These are phyloP conservation scores for Pseudonitzschia delicatissima DNA, from an alignment of 108 stramenopile genomes.

Conservation along the genomic window DNA sequence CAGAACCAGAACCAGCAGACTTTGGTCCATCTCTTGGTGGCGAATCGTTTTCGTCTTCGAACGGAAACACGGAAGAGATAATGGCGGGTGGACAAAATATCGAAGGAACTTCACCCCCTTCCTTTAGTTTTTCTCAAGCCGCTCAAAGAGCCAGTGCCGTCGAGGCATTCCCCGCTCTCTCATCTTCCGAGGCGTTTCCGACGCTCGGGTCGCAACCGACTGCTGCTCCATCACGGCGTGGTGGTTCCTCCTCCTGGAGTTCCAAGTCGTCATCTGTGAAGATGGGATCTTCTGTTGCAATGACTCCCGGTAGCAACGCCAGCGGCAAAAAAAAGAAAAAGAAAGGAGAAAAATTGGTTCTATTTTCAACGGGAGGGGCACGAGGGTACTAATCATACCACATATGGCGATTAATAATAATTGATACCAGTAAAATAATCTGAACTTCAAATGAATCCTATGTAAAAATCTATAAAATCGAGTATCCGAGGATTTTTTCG, in stretches of 20 bases:
- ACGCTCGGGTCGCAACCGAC: neutral
- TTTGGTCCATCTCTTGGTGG: slow-evolving; percentile 7
- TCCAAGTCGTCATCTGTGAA: neutral
- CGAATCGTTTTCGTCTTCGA: too few species aligned
- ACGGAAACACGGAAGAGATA: neutral
- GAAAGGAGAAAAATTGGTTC: slow-evolving; percentile 32
- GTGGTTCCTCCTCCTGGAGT: neutral
- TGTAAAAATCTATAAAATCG: too few species aligned
- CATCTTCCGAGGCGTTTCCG: slow-evolving; percentile 12
- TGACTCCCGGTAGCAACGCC: neutral
- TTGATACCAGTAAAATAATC: neutral
- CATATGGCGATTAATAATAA: neutral
- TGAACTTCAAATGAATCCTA: too few species aligned
- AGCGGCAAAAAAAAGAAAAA: slow-evolving; percentile 22
- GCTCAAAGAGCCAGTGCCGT: slow-evolving; percentile 2
- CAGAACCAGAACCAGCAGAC: neutral
- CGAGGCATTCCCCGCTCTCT: slow-evolving; percentile 7
- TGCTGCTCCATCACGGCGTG: neutral
- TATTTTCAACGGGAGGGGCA: slow-evolving; percentile 41
- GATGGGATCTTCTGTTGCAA: neutral
- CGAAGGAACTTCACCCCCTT: neutral
- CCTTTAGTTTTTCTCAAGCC: slow-evolving; percentile 18
- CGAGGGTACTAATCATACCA: slow-evolving; percentile 10
- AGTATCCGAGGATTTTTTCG: neutral
- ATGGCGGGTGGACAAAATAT: neutral